These are phyloP conservation scores for Viridothelium virens DNA, from an alignment of 495 filamentous ascomycete genomes.

Conservation along the genomic window DNA sequence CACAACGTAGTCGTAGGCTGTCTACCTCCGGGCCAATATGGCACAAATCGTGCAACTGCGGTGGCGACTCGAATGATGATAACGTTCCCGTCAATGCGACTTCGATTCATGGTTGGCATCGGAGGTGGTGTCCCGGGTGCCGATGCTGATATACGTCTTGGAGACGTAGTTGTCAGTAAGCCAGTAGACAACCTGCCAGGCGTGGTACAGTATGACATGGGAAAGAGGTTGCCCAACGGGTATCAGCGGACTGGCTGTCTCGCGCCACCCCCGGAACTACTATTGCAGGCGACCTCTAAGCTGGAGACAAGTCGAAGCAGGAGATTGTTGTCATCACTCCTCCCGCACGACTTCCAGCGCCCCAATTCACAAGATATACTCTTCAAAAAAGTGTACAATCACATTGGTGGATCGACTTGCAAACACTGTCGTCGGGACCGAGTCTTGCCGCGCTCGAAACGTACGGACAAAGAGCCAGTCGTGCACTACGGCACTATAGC, in stretches of 20 bases:
- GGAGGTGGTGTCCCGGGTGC: constrained; percentile 14
- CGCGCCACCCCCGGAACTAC: background rate
- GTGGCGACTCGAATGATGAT: constrained; percentile 30
- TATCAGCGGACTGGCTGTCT: background rate
- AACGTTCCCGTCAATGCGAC: constrained; percentile 31
- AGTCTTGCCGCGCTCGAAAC: background rate
- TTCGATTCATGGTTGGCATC: constrained; percentile 24
- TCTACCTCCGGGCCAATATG: constrained; percentile 33
- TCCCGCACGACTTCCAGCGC: background rate
- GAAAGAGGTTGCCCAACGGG: constrained; percentile 18
- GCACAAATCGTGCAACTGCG: constrained; percentile 30
- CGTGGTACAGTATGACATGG: constrained; percentile 31
- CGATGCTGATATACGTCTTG: constrained; percentile 15
- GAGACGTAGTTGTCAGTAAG: constrained; percentile 29
- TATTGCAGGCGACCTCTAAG: background rate
- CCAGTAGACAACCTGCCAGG: constrained; percentile 21
- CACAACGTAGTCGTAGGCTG: constrained; percentile 43
- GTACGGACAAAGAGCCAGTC: constrained; percentile 7
- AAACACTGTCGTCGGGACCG: constrained; percentile 5
- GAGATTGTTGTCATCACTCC: background rate
- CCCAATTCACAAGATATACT: background rate
- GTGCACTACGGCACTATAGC: constrained; percentile 40
- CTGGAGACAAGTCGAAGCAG: background rate
- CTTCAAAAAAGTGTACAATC: constrained; percentile 8
- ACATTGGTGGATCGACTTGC: constrained; percentile 12